A percentile compares a stretch with the other conserved stretches of the same genome.
Evolutionary conservation across 352 stramenopile species (phyloP).

Genomic region (Aphanomyces astaci): DNA sequence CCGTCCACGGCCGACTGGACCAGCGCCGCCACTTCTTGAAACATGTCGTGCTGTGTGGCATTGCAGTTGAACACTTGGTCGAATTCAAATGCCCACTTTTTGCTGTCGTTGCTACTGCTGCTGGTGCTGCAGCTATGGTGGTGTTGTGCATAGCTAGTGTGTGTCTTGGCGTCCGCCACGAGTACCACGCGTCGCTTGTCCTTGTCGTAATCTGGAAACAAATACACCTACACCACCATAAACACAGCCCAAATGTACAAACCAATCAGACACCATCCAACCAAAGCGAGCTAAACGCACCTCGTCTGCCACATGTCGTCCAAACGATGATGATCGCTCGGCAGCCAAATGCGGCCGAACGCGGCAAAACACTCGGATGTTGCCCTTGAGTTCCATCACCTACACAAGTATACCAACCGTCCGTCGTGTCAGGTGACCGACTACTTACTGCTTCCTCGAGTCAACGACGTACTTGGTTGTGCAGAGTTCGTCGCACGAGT

Average conservation of each 20-base stretch:
- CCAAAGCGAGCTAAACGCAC: no score
- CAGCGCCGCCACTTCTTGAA: slow-evolving; percentile 92
- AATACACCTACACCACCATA: slow-evolving; percentile 42
- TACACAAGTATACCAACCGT: slow-evolving; percentile 21
- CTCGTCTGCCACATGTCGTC: neutral
- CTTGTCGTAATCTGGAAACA: slow-evolving; percentile 58
- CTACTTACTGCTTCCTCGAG: neutral
- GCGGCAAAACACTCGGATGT: slow-evolving; percentile 94
- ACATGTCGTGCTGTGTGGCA: slow-evolving; percentile 93
- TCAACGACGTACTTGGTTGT: slow-evolving; percentile 61
- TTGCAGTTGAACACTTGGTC: slow-evolving; percentile 94
- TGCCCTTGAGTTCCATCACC: slow-evolving; percentile 95
- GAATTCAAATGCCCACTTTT: slow-evolving; percentile 94
- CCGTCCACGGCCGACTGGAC: slow-evolving; percentile 93
- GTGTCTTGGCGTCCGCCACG: slow-evolving; percentile 46
- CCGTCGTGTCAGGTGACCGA: neutral
- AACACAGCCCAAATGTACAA: no score
- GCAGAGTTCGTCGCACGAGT: slow-evolving; percentile 60
- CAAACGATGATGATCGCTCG: slow-evolving; percentile 41
- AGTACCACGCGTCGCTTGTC: slow-evolving; percentile 70
- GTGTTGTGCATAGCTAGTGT: slow-evolving; percentile 60
- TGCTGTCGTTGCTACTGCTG: slow-evolving; percentile 36
- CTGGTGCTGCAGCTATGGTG: slow-evolving; percentile 24
- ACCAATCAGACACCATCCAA: no score
- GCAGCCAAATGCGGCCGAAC: slow-evolving; percentile 81